Percentiles rank a stretch among this genome's conserved stretches.
These are phyloP conservation scores for Corinectria fuckeliana DNA, from an alignment of 2,329 filamentous ascomycete genomes.

Conservation along the genomic window DNA sequence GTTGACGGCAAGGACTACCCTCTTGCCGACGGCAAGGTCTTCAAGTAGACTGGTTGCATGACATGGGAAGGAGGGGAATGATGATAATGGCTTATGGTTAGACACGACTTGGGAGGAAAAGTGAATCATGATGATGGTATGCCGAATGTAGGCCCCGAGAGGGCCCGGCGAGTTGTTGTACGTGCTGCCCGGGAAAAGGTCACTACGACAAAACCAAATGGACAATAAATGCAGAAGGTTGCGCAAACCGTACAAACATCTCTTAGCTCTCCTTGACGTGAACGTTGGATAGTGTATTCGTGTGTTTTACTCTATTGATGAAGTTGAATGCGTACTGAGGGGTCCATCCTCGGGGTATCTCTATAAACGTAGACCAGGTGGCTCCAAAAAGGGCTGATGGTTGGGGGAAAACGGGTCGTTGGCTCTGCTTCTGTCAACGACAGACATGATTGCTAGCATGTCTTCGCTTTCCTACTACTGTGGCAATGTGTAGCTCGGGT, in stretches of 20 bases:
- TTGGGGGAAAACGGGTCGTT: neutral
- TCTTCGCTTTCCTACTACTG: neutral
- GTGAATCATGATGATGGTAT: constrained; percentile 40
- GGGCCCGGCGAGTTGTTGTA: constrained; percentile 29
- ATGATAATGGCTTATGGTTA: constrained; percentile 46
- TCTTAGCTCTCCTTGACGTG: neutral
- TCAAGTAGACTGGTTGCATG: constrained; percentile 77
- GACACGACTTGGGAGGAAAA: constrained; percentile 36
- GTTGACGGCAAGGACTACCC: constrained; percentile 87
- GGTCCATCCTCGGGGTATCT: constrained; percentile 27
- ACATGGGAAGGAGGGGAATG: constrained; percentile 27
- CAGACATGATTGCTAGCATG: neutral
- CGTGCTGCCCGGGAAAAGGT: constrained; percentile 26
- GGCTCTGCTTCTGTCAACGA: neutral
- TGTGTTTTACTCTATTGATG: neutral
- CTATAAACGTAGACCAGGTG: neutral
- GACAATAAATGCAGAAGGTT: constrained; percentile 28
- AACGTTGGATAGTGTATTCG: neutral
- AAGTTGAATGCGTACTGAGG: constrained; percentile 16
- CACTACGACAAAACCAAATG: constrained; percentile 25
- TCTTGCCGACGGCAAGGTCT: constrained; percentile 94
- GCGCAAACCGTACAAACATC: constrained; percentile 8
- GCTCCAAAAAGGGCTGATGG: neutral
- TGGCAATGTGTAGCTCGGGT: constrained; percentile 36
- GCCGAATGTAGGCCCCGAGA: constrained; percentile 33